Evolutionary conservation across 768 basidiomycete genomes (phyloP).

Genomic region (Vararia minispora): DNA sequence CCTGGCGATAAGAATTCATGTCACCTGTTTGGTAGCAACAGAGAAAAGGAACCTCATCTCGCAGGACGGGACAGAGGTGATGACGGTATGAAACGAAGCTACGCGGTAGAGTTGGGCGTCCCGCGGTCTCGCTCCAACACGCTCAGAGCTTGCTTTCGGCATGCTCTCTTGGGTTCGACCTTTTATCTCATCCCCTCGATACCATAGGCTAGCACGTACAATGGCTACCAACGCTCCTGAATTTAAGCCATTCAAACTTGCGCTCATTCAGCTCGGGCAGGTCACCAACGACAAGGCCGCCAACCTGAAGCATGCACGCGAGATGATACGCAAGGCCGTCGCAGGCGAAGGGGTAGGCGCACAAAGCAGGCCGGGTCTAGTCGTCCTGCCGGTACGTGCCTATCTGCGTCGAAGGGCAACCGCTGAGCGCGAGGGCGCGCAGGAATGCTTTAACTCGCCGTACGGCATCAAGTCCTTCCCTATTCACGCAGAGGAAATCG

Average conservation of each 20-base stretch:
- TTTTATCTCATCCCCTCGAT: too few species aligned
- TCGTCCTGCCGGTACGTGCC: slow-evolving; percentile 69
- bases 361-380: slow-evolving; percentile 56
- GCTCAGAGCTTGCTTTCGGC: too few species aligned
- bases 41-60: too few species aligned
- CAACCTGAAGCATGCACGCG: slow-evolving; percentile 76
- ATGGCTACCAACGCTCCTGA: too few species aligned
- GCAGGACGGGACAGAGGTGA: too few species aligned
- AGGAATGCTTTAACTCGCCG: slow-evolving; percentile 89
- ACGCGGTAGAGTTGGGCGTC: too few species aligned
- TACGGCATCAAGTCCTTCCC: slow-evolving; percentile 77
- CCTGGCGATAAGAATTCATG: too few species aligned
- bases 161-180: too few species aligned
- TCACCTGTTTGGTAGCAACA: too few species aligned
- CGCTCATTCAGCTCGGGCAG: slow-evolving; percentile 82
- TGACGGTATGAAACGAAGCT: too few species aligned
- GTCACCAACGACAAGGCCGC: slow-evolving; percentile 58
- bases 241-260: slow-evolving; percentile 72
- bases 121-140: too few species aligned
- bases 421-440: background rate
- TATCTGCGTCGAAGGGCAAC: background rate
- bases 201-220: too few species aligned
- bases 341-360: slow-evolving; percentile 17
- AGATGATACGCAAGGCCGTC: slow-evolving; percentile 69
- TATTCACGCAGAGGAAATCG: slow-evolving; percentile 71